Percentiles rank a stretch among this genome's conserved stretches.
phyloP scores from a whole-genome alignment of 1,139 yeast species.

The Kodamaea alishanica region DNA sequence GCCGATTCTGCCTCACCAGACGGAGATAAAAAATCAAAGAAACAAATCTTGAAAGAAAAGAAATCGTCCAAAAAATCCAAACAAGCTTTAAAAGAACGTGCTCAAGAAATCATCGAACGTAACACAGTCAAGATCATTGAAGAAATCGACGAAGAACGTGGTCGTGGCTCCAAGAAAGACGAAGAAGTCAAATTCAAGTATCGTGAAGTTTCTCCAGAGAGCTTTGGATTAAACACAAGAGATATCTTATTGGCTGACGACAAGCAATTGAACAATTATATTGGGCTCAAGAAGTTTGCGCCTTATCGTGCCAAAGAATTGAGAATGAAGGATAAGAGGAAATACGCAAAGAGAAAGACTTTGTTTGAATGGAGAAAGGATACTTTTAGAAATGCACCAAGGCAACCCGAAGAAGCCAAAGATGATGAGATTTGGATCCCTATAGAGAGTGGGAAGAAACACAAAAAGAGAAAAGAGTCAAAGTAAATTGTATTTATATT shows the following conservation, averaged over 20 bases:
- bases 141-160: conserved; percentile 64
- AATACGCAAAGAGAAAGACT: conserved; percentile 77
- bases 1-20: conserved; percentile 30
- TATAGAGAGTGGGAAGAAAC: conserved; percentile 11
- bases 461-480: conserved; percentile 6
- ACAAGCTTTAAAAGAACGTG: conserved; percentile 57
- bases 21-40: conserved; percentile 39
- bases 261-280: conserved; percentile 71
- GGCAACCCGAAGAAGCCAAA: conserved; percentile 25
- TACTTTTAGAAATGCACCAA: conserved; percentile 70
- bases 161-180: conserved; percentile 40
- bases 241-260: conserved; percentile 93
- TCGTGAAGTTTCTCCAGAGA: conserved; percentile 93
- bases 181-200: conserved; percentile 66
- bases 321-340: conserved; percentile 74
- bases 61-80: conserved; percentile 61
- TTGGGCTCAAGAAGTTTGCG: conserved; percentile 89
- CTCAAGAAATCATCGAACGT: conserved; percentile 64
- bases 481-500: too few species aligned
- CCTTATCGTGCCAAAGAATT: conserved; percentile 81
- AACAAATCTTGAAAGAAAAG: conserved; percentile 52
- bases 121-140: conserved; percentile 46
- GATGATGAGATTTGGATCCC: conserved; percentile 43
- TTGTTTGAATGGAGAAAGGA: conserved; percentile 87
- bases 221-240: conserved; percentile 79